These are phyloP conservation scores for Trypanosomatidae sp. DNA, from an alignment of 208 protist species.

Conservation along the genomic window DNA sequence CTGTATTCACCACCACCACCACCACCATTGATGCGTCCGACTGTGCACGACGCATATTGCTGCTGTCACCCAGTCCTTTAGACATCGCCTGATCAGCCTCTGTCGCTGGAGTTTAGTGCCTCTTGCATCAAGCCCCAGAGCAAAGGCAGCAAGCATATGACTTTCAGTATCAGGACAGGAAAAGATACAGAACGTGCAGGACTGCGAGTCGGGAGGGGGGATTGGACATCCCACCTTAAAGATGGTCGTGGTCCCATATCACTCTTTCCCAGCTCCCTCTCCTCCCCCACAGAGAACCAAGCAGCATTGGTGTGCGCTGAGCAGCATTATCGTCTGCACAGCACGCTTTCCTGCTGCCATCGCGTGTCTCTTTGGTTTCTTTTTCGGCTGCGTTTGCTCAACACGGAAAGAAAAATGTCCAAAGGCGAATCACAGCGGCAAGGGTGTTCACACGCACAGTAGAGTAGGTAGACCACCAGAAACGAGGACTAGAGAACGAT, in stretches of 20 bases:
- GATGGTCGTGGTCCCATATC: not conserved
- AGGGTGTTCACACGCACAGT: too few relatives aligned
- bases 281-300: not conserved
- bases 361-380: not conserved
- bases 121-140: not conserved
- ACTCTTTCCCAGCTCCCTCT: not conserved
- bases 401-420: too few relatives aligned
- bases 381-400: not conserved
- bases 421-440: too few relatives aligned
- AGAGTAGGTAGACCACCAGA: too few relatives aligned
- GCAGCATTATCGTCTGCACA: not conserved
- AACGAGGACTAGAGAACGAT: not conserved
- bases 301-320: not conserved
- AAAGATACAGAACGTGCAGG: not conserved
- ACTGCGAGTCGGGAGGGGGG: not conserved
- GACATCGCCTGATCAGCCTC: not conserved
- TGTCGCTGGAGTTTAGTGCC: not conserved
- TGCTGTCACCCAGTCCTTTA: not conserved
- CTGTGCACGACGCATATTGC: not conserved
- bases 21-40: not conserved
- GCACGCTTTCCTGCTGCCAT: not conserved
- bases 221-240: too few relatives aligned
- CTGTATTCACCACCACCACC: not conserved
- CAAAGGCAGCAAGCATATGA: not conserved
- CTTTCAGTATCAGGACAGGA: not conserved